Base-by-base conservation (phyloP, 805 yeast species). In the Candida vaughaniae region DNA sequence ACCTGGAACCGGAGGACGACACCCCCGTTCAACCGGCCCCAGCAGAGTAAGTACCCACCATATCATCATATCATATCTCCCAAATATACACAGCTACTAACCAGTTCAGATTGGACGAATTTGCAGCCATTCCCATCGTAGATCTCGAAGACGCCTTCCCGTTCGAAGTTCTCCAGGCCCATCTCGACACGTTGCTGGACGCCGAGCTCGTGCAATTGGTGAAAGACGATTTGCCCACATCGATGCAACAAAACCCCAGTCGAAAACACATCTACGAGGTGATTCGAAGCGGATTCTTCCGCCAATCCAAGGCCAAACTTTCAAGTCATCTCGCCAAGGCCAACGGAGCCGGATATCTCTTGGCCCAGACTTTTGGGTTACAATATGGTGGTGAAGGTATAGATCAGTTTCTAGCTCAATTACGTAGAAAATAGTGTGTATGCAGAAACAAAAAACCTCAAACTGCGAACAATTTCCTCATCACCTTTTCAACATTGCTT, bases 341-440 rank as follows among this genome's bases (percentile, higher is more conserved):
- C 16, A 52, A 54, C 11, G 77, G 76, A 8, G 73, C 76, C 9
- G 78, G 81, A 5, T 63, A 58, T 41, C 45, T 77, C 28, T 64
- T 79, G 26, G 60, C 82, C 22, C 66, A 62, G 38, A 65, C 75
- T 26, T 60, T 77, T 28, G 73, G 70, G n/a, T 62, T 62, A 46
- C 68, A 61, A 5, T 78, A 78, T 45, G 35, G 53, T 7, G 82
- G 82, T 7, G 83, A 78, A 51, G 83, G 83, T 1, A 55, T 77
- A 23, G 72, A 64, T 25, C 71, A 71, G 10, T 77, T 75, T 41
- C 52, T 78, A 15, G n/a, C n/a, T n/a, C n/a, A n/a, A n/a, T n/a
- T n/a, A n/a, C n/a, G n/a, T n/a, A n/a, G n/a, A n/a, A n/a, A n/a
- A n/a, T n/a, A n/a, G n/a, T n/a, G n/a, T n/a, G n/a, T n/a, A n/a